Percentiles rank a stretch among this genome's conserved stretches.
These are phyloP conservation scores for Puccinia hordei DNA, from an alignment of 1,284 basidiomycete species.

Conservation along the genomic window DNA sequence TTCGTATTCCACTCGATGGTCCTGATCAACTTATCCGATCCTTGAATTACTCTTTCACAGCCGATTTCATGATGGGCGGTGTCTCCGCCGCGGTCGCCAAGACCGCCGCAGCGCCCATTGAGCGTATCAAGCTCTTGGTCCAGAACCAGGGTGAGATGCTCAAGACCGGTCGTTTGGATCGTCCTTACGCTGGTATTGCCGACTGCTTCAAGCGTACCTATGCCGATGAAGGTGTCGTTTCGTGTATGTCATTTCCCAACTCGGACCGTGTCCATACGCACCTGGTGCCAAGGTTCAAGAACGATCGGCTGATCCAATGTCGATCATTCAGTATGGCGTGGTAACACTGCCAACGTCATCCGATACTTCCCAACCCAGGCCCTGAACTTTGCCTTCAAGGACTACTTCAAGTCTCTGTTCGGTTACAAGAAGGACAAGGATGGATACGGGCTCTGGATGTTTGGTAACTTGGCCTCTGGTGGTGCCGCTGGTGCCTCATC, in stretches of 20 bases:
- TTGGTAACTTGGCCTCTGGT: conserved; percentile 85
- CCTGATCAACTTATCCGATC: not conserved
- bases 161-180: conserved; percentile 59
- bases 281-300: not conserved
- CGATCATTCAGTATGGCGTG: conserved; percentile 71
- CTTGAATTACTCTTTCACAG: conserved; percentile 60
- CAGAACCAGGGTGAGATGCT: conserved; percentile 77
- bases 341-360: conserved; percentile 96
- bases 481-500: conserved; percentile 95
- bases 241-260: conserved; percentile 58
- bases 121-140: conserved; percentile 95
- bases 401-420: conserved; percentile 93
- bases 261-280: not conserved
- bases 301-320: not conserved
- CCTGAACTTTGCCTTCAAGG: conserved; percentile 84
- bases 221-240: conserved; percentile 83
- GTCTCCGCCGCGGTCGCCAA: conserved; percentile 82
- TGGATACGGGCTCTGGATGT: conserved; percentile 58
- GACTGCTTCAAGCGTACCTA: conserved; percentile 88
- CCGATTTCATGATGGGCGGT: conserved; percentile 89
- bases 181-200: conserved; percentile 79
- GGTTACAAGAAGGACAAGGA: conserved; percentile 66
- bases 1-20: not conserved
- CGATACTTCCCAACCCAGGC: conserved; percentile 97
- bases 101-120: conserved; percentile 96